These are phyloP conservation scores for Penicillium sp. DNA, from an alignment of 2,329 filamentous ascomycete species.

Conservation along the genomic window DNA sequence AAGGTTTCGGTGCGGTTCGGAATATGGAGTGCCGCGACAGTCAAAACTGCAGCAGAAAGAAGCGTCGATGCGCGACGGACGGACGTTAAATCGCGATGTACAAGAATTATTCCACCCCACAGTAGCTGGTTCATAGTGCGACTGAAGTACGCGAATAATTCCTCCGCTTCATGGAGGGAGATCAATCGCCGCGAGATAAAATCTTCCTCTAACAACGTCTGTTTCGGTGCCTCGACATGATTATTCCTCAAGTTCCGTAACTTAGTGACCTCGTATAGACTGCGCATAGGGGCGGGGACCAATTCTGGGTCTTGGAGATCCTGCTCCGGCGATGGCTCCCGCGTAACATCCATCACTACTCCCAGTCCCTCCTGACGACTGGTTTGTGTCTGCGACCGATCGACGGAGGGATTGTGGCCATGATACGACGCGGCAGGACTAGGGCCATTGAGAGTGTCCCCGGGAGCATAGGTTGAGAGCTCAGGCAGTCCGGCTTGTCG, in stretches of 20 bases:
- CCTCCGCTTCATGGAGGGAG: constrained; percentile 43
- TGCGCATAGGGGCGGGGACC: constrained; percentile 47
- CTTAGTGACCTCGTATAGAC: constrained; percentile 48
- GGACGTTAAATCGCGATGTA: constrained; percentile 44
- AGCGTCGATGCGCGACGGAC: constrained; percentile 49
- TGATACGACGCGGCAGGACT: constrained; percentile 26
- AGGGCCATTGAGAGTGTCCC: constrained; percentile 20
- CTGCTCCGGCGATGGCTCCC: constrained; percentile 41
- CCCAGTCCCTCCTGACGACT: constrained; percentile 23
- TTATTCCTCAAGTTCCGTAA: constrained; percentile 38
- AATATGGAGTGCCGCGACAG: constrained; percentile 52
- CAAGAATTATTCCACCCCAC: constrained; percentile 46
- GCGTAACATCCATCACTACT: constrained; percentile 36
- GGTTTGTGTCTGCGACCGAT: constrained; percentile 23
- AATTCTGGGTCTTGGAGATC: constrained; percentile 36
- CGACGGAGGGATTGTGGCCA: constrained; percentile 20
- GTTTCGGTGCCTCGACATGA: constrained; percentile 30
- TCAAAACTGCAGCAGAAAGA: constrained; percentile 49
- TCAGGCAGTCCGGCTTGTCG: constrained; percentile 37
- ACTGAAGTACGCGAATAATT: constrained; percentile 46
- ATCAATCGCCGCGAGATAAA: constrained; percentile 45
- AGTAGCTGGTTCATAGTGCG: constrained; percentile 45
- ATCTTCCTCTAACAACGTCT: constrained; percentile 39
- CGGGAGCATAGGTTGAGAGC: constrained; percentile 33
- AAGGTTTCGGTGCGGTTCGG: constrained; percentile 47